Evolutionary conservation across 345 rosid species (phyloP), one percentile per base, ranked within the genome.

Genomic region (Geranium rotundifolium): DNA sequence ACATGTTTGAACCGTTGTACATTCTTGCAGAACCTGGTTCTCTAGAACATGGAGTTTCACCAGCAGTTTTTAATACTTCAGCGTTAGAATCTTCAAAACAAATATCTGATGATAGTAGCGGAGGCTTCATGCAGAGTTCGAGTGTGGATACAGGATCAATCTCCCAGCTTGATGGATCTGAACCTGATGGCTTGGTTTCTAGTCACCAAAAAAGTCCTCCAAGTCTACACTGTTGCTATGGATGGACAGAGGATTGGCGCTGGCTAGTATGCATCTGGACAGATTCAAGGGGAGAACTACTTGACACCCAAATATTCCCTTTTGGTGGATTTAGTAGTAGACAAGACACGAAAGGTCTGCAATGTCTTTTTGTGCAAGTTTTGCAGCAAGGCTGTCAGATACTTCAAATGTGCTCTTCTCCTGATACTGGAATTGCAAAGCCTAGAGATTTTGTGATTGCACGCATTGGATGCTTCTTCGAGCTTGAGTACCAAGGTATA

Each of bases 181-280:
- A 82, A 72, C 64, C 80, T 19, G 92, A 85, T 72, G 77, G 78
- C 61, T 71, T 70, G 70, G 80, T 71, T 17, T 67, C 80, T 57
- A 67, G 80, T 59, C 72, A 66, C 67, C 95, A 85, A 68, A 93
- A 86, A 73, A 58, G 78, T 61, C 79, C 69, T 69, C 90, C 97
- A 50, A 86, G 95, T 69, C 77, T 95, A 63, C 99, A 95, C 73
- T 95, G 99, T 72, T 95, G 97, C 79, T 95, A 95, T 69, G 97
- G 97, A 19, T 95, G 99, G 99, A 88, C 99, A 56, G 99, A 95
- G 74, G 99, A 95, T 78, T 95, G 99, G 99, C 88, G 96, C 61
- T 95, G 99, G 97, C 88, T 95, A 63, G 97, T 86, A 67, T 90
- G 97, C 82, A 78, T 90, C 72, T 95, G 99, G 99, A 90, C 99